phyloP scores from a whole-genome alignment of 805 yeast genomes.

The Candida verbasci region DNA sequence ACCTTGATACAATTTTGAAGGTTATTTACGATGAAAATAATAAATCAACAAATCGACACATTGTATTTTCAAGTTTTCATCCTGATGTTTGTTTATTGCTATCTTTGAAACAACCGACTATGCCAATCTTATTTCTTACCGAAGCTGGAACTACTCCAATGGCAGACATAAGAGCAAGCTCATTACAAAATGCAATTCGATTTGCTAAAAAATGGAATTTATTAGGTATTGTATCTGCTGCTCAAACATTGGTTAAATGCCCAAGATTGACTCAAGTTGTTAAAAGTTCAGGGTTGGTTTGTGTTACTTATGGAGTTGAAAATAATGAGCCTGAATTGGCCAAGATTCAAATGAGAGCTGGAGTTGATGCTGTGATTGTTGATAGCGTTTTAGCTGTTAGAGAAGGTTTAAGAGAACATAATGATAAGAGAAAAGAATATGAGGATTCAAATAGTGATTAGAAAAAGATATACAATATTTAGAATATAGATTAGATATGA shows the following conservation, averaged over 20 bases:
- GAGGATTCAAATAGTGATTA: conserved; percentile 11
- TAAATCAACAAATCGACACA: conserved; percentile 67
- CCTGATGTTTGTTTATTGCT: conserved; percentile 87
- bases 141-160: conserved; percentile 81
- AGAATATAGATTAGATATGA: background rate
- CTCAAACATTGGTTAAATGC: conserved; percentile 78
- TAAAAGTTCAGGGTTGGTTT: conserved; percentile 84
- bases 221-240: conserved; percentile 87
- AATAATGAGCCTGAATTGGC: conserved; percentile 85
- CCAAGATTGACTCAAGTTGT: conserved; percentile 91
- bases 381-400: conserved; percentile 93
- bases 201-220: conserved; percentile 90
- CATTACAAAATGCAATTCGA: conserved; percentile 85
- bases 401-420: conserved; percentile 54
- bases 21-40: conserved; percentile 72
- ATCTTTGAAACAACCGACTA: conserved; percentile 87
- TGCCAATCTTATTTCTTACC: conserved; percentile 85
- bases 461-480: background rate
- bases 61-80: conserved; percentile 88
- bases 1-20: conserved; percentile 82
- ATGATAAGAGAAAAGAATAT: conserved; percentile 12
- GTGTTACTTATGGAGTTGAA: conserved; percentile 83
- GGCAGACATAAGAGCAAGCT: conserved; percentile 87
- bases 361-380: conserved; percentile 98
- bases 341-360: conserved; percentile 81